These are phyloP conservation scores for Alternaria gaisen DNA, from an alignment of 2,329 filamentous ascomycete species.

Conservation along the genomic window DNA sequence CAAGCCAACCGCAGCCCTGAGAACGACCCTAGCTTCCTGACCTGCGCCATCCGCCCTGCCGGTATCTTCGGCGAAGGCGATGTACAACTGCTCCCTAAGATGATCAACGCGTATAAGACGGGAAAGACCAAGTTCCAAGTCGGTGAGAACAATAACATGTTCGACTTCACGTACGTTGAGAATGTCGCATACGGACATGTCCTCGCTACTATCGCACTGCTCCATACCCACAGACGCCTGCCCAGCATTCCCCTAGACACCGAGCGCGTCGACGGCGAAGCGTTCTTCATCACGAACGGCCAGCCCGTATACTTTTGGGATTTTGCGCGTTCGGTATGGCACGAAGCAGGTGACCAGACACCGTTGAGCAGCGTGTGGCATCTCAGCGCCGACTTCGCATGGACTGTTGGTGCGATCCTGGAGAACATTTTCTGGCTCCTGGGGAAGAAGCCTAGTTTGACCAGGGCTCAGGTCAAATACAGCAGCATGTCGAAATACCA, in stretches of 20 bases:
- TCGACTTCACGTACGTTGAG: constrained; percentile 63
- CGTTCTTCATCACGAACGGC: constrained; percentile 63
- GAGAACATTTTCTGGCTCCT: constrained; percentile 57
- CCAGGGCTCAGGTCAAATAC: constrained; percentile 64
- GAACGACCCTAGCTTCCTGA: constrained; percentile 53
- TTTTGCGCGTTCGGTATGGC: constrained; percentile 59
- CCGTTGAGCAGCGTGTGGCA: constrained; percentile 54
- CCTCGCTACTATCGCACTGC: constrained; percentile 59
- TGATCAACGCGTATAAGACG: constrained; percentile 56
- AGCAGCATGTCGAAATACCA: constrained; percentile 81
- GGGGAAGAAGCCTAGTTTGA: constrained; percentile 58
- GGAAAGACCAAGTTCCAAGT: constrained; percentile 62
- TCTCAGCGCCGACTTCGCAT: constrained; percentile 53
- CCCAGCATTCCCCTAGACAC: constrained; percentile 52
- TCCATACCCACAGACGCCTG: constrained; percentile 53
- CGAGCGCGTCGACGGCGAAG: constrained; percentile 60
- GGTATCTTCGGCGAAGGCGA: constrained; percentile 63
- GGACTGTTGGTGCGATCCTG: constrained; percentile 54
- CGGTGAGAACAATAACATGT: constrained; percentile 62
- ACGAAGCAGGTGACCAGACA: constrained; percentile 53
- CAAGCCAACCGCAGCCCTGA: constrained; percentile 57
- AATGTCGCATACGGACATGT: constrained; percentile 63
- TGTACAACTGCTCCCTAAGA: constrained; percentile 56
- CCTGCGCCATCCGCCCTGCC: constrained; percentile 59
- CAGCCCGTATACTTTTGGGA: constrained; percentile 62